Percentiles rank a stretch among this genome's conserved stretches.
Conservation (phyloP, 331 rosid genomes). For the Phaseolus coccineus region DNA sequence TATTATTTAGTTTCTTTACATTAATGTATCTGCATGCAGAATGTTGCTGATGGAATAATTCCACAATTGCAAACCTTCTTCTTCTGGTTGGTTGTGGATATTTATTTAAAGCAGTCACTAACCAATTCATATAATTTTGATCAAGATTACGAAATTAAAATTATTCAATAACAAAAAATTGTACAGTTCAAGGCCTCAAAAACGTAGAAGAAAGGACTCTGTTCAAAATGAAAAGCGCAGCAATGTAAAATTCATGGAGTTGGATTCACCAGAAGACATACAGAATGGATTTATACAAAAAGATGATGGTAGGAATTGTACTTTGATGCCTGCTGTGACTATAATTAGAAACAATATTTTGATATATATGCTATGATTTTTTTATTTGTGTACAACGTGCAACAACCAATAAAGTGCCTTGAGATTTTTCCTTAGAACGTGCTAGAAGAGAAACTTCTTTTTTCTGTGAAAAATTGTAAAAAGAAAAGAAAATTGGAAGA, state of each 20-base stretch:
- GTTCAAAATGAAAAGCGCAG: conserved; percentile 58
- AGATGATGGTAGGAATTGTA: conserved; percentile 62
- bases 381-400: neutral
- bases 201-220: conserved; percentile 48
- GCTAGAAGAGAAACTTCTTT: neutral
- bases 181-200: conserved; percentile 78
- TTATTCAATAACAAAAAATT: conserved; percentile 45
- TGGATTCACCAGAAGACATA: conserved; percentile 72
- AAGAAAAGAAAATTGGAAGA: neutral
- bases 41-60: conserved; percentile 69
- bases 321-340: conserved; percentile 19
- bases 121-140: conserved; percentile 36
- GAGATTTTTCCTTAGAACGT: conserved; percentile 16
- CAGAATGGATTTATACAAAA: conserved; percentile 61
- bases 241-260: conserved; percentile 81
- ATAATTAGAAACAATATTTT: conserved; percentile 10
- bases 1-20: conserved; percentile 18
- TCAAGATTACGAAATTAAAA: conserved; percentile 40
- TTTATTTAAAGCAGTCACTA: conserved; percentile 51
- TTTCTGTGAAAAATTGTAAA: neutral
- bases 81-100: conserved; percentile 81
- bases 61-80: conserved; percentile 80
- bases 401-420: neutral
- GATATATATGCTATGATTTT: neutral
- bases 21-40: conserved; percentile 58